Evolutionary conservation across 306 rosid species (phyloP), one percentile per base, ranked within the genome.

Genomic region (Boehmeria nivea): DNA sequence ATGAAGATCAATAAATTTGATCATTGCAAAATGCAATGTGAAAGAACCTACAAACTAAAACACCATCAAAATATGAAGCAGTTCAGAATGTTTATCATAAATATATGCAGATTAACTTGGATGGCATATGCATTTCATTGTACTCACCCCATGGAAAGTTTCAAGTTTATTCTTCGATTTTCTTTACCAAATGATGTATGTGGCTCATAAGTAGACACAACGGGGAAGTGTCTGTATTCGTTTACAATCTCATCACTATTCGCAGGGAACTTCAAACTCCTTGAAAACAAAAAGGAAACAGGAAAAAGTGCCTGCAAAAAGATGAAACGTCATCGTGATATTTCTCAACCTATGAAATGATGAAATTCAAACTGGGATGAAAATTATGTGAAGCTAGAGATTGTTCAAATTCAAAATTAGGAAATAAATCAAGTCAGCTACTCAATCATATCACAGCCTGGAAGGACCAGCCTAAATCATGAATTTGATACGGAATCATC

Each of bases 131-230:
- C 10, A 19, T 34, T 2, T n/a, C 8, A 49, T 43, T 66, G 39
- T 33, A 73, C 96, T 81, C 77, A 91, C 99, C 99, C 99, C 66
- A 87, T 70, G 66, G 76, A 83, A 67, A 87, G 80, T 73, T 87
- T 88, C 82, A 91, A 73, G 76, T 76, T 66, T 54, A 85, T 70
- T 77, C 96, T 83, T 57, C 89, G 75, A 17, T 66, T 65, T 40
- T 81, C 89, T 43, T 70, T 44, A 17, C 59, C 63, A 27, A 71
- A 71, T 53, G 68, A 56, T 50, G 57, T 38, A 65, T 68, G 75
- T 37, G 87, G 69, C 58, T 77, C 70, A 42, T 57, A 75, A 31
- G 71, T 58, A 47, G 72, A 75, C 68, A 91, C 49, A 50, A 66
- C 31, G 27, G 99, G 96, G 60, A 87, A 77, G 57, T 45, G 60